A percentile compares a stretch with the other conserved stretches of the same genome.
Conservation (phyloP, 495 filamentous ascomycete species). For the Penicillium pulvis region DNA sequence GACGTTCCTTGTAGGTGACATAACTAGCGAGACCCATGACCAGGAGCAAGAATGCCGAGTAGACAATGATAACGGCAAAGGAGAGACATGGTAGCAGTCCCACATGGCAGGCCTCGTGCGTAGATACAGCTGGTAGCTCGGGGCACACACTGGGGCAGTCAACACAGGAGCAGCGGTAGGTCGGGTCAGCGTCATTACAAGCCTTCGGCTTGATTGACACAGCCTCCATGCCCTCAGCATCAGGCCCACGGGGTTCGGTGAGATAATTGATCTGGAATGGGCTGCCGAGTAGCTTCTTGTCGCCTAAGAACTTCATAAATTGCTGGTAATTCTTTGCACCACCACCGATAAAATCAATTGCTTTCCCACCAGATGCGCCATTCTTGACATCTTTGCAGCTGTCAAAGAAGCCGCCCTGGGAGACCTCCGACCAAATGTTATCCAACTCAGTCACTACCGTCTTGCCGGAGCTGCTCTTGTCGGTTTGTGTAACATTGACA, state of each 20-base stretch:
- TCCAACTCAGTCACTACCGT: slow-evolving; percentile 82
- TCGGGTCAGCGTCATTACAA: slow-evolving; percentile 84
- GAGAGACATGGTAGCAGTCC: slow-evolving; percentile 87
- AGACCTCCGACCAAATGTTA: slow-evolving; percentile 83
- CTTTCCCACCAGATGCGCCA: slow-evolving; percentile 84
- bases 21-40: slow-evolving; percentile 69
- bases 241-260: slow-evolving; percentile 50
- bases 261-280: slow-evolving; percentile 98
- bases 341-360: slow-evolving; percentile 94
- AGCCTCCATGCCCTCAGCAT: slow-evolving; percentile 63
- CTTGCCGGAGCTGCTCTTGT: slow-evolving; percentile 65
- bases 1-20: slow-evolving; percentile 70
- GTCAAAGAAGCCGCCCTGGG: slow-evolving; percentile 87
- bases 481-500: slow-evolving; percentile 83
- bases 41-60: slow-evolving; percentile 71
- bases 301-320: slow-evolving; percentile 88
- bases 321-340: slow-evolving; percentile 86
- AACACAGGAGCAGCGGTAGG: slow-evolving; percentile 87
- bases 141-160: slow-evolving; percentile 88
- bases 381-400: slow-evolving; percentile 99
- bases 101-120: slow-evolving; percentile 73
- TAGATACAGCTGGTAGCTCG: slow-evolving; percentile 69
- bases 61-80: slow-evolving; percentile 86
- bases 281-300: slow-evolving; percentile 84
- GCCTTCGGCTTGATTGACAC: slow-evolving; percentile 68